Percentiles rank a stretch among this genome's conserved stretches.
phyloP scores from a whole-genome alignment of 306 rosid species.

The Cucumis sativus region DNA sequence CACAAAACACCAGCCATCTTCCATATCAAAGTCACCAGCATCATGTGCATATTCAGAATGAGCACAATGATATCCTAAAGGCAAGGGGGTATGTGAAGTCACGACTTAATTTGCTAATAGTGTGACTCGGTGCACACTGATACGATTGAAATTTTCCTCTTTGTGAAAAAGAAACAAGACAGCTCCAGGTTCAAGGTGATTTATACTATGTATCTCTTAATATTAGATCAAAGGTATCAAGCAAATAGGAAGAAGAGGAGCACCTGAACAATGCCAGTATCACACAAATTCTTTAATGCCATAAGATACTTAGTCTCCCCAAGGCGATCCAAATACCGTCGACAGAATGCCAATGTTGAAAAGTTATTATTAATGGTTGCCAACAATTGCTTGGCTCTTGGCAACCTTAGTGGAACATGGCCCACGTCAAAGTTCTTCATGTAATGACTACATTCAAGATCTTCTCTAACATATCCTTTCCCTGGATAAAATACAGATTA shows the following conservation, averaged over 20 bases:
- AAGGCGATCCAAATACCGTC: conserved; percentile 79
- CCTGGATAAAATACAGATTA: conserved; percentile 34
- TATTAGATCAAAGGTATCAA: background rate
- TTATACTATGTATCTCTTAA: background rate
- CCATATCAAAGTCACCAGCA: background rate
- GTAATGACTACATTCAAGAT: conserved; percentile 97
- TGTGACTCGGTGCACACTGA: background rate
- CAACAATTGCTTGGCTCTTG: conserved; percentile 80
- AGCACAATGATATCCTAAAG: too few species aligned
- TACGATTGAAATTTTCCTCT: background rate
- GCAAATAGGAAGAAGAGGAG: background rate
- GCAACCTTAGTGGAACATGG: conserved; percentile 84
- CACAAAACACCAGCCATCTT: background rate
- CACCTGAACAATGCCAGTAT: conserved; percentile 85
- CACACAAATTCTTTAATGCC: conserved; percentile 90
- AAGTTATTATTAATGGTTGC: conserved; percentile 84
- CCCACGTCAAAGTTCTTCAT: conserved; percentile 90
- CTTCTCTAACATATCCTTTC: conserved; percentile 91
- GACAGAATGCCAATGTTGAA: conserved; percentile 90
- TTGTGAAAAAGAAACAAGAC: background rate
- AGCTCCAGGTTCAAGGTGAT: background rate
- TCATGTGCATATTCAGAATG: too few species aligned
- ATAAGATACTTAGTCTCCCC: conserved; percentile 93
- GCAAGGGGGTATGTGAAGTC: background rate
- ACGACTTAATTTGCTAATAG: background rate